Evolutionary conservation across 2,329 filamentous ascomycete genomes (phyloP).

Genomic region (Diaporthe vexans): DNA sequence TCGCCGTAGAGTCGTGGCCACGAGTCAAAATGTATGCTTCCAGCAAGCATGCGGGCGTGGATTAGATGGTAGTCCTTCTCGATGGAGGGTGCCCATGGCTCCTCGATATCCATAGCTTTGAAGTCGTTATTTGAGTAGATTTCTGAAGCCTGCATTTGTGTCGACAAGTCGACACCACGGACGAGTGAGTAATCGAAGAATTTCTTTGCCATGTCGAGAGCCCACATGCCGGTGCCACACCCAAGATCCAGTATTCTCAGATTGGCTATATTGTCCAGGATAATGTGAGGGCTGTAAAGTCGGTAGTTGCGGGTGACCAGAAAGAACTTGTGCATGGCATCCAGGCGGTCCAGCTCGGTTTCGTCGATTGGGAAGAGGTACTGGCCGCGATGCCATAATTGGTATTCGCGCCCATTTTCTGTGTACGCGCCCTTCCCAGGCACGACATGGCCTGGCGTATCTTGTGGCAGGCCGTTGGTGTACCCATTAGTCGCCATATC

Average conservation of each 20-base stretch:
- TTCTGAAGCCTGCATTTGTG: slow-evolving; percentile 36
- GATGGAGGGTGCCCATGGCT: slow-evolving; percentile 70
- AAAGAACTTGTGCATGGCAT: slow-evolving; percentile 73
- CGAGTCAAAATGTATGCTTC: slow-evolving; percentile 74
- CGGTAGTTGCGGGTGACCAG: slow-evolving; percentile 61
- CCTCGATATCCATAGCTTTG: slow-evolving; percentile 82
- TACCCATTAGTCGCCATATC: slow-evolving; percentile 40
- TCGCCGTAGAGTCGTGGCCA: slow-evolving; percentile 84
- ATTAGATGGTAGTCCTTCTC: slow-evolving; percentile 80
- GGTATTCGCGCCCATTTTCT: slow-evolving; percentile 70
- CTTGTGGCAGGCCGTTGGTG: slow-evolving; percentile 11
- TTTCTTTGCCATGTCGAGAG: slow-evolving; percentile 86
- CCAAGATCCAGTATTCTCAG: slow-evolving; percentile 74
- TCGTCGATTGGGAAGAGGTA: slow-evolving; percentile 74
- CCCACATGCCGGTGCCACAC: slow-evolving; percentile 93
- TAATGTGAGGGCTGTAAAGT: slow-evolving; percentile 36
- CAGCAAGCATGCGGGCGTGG: slow-evolving; percentile 83
- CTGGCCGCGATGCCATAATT: slow-evolving; percentile 67
- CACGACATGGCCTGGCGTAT: background rate
- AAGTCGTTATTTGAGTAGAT: slow-evolving; percentile 80
- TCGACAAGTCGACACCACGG: slow-evolving; percentile 35
- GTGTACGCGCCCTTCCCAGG: slow-evolving; percentile 24
- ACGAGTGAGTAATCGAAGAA: slow-evolving; percentile 19
- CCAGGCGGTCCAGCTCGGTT: slow-evolving; percentile 71
- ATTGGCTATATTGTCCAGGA: slow-evolving; percentile 15